phyloP scores from a whole-genome alignment of 208 protist species.

The Zelonia costaricensis region DNA sequence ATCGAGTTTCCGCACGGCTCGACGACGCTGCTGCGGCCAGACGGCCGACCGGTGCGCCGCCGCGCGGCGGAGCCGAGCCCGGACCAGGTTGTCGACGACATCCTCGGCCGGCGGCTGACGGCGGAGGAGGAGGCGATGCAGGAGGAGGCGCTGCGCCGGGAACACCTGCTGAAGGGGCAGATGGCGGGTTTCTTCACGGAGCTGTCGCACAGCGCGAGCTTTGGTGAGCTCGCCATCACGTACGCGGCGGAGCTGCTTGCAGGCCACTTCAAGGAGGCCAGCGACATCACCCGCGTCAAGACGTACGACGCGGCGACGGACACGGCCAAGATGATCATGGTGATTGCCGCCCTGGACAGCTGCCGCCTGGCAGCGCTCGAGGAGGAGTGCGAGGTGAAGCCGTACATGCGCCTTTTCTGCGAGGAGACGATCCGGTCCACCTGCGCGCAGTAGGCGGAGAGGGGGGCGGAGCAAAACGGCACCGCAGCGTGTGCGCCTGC shows the following conservation, averaged over 20 bases:
- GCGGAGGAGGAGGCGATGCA: constrained; percentile 28
- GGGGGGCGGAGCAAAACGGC: neutral
- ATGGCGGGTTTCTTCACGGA: constrained; percentile 59
- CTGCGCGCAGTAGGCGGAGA: constrained; percentile 29
- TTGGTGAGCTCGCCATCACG: constrained; percentile 66
- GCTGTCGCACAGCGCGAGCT: constrained; percentile 62
- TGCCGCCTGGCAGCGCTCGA: constrained; percentile 53
- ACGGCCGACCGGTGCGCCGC: constrained; percentile 29
- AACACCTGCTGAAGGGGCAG: constrained; percentile 46
- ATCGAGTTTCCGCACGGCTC: constrained; percentile 46
- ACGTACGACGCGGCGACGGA: constrained; percentile 61
- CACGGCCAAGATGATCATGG: constrained; percentile 53
- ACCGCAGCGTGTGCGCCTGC: too few relatives aligned
- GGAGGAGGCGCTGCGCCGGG: constrained; percentile 42
- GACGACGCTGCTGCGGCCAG: constrained; percentile 31
- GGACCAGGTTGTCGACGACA: constrained; percentile 12
- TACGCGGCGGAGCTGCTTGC: constrained; percentile 49
- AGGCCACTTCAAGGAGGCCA: constrained; percentile 19
- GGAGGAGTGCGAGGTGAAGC: constrained; percentile 61
- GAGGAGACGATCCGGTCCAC: constrained; percentile 69
- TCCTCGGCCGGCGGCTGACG: constrained; percentile 10
- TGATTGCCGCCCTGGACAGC: constrained; percentile 59
- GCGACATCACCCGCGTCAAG: constrained; percentile 41
- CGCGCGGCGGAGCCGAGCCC: constrained; percentile 11
- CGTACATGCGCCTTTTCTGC: constrained; percentile 74